Evolutionary conservation across 345 rosid genomes (phyloP).

Genomic region (Salix purpurea): DNA sequence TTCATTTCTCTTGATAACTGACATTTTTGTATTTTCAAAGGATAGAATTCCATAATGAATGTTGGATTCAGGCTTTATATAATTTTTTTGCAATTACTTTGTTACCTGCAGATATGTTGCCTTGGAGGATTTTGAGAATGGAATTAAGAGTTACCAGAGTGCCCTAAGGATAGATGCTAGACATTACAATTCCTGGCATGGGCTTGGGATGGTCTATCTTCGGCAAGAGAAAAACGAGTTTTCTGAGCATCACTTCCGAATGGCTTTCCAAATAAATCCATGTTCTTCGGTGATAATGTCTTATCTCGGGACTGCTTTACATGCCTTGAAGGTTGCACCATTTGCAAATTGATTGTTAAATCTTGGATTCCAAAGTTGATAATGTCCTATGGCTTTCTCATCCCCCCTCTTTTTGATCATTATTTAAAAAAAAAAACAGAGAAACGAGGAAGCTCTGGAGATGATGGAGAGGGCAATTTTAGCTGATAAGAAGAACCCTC

Average conservation of each 20-base stretch:
- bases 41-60: not conserved
- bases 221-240: conserved; percentile 94
- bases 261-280: conserved; percentile 82
- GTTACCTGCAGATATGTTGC: conserved; percentile 60
- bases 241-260: conserved; percentile 90
- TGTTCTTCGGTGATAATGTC: conserved; percentile 95
- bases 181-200: conserved; percentile 96
- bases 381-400: not conserved
- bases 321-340: conserved; percentile 61
- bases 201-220: conserved; percentile 91
- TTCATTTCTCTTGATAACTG: not conserved
- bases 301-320: conserved; percentile 85
- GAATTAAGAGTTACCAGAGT: conserved; percentile 85
- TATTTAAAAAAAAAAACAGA: conserved; percentile 40
- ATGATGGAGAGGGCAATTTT: conserved; percentile 87
- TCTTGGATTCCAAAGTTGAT: not conserved
- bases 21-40: not conserved
- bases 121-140: conserved; percentile 91
- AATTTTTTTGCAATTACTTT: not conserved
- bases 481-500: conserved; percentile 92
- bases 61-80: not conserved
- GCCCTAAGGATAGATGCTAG: conserved; percentile 88
- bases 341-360: conserved; percentile 5
- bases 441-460: conserved; percentile 79
- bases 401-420: not conserved